These are phyloP conservation scores for Neonectria ditissima DNA, from an alignment of 2,329 filamentous ascomycete genomes.

Conservation along the genomic window DNA sequence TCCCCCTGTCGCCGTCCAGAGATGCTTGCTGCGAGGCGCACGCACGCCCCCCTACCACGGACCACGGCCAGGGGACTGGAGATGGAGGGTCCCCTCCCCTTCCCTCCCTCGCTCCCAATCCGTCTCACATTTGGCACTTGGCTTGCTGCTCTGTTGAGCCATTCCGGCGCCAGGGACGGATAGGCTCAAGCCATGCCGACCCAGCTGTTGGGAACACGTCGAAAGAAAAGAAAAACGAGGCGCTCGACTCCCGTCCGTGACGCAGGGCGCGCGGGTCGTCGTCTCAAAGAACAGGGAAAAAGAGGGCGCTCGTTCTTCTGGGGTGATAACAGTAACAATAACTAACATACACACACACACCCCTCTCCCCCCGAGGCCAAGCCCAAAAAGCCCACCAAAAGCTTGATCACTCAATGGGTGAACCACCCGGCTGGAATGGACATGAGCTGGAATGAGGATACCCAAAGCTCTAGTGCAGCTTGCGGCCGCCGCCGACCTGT, in stretches of 20 bases:
- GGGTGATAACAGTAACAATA: slow-evolving; percentile 38
- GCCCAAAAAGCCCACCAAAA: slow-evolving; percentile 24
- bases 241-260: slow-evolving; percentile 43
- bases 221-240: slow-evolving; percentile 45
- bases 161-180: slow-evolving; percentile 50
- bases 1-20: slow-evolving; percentile 27
- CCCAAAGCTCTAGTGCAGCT: background rate
- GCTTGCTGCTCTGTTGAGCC: slow-evolving; percentile 37
- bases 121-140: slow-evolving; percentile 20
- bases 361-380: slow-evolving; percentile 26
- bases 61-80: slow-evolving; percentile 8
- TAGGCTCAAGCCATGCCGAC: slow-evolving; percentile 51
- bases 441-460: slow-evolving; percentile 34
- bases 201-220: slow-evolving; percentile 47
- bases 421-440: slow-evolving; percentile 42
- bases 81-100: too few relatives aligned
- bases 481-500: slow-evolving; percentile 7
- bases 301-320: slow-evolving; percentile 19
- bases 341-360: too few relatives aligned
- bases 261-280: slow-evolving; percentile 34
- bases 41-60: slow-evolving; percentile 28
- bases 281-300: background rate
- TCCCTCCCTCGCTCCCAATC: too few relatives aligned
- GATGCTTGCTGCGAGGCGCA: slow-evolving; percentile 18
- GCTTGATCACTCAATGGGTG: slow-evolving; percentile 27